Conservation (phyloP, 345 rosid genomes). For the Draba incana region DNA sequence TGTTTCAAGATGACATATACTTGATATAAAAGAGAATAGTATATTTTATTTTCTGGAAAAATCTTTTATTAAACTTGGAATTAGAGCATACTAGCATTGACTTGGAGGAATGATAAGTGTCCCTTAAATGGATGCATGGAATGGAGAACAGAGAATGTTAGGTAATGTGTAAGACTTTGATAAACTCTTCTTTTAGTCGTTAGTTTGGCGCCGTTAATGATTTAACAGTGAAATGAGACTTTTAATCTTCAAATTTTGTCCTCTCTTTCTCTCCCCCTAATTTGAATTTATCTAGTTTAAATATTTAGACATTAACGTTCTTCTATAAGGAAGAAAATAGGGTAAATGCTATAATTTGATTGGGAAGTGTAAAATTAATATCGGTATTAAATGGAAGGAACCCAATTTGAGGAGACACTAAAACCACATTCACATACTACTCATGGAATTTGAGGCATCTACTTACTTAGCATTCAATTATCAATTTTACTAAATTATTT, state of each 20-base stretch:
- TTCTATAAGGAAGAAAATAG: background rate
- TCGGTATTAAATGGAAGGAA: background rate
- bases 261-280: background rate
- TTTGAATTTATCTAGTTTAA: no score
- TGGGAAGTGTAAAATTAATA: conserved; percentile 3
- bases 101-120: conserved; percentile 19
- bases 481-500: background rate
- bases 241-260: background rate
- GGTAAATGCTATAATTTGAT: background rate
- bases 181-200: conserved; percentile 20
- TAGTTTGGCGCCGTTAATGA: conserved; percentile 32
- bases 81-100: conserved; percentile 11
- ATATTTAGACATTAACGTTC: background rate
- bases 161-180: conserved; percentile 24
- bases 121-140: conserved; percentile 16
- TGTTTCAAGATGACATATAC: no score
- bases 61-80: background rate
- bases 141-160: conserved; percentile 33
- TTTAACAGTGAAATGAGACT: conserved; percentile 21
- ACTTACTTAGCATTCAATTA: conserved; percentile 19
- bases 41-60: background rate
- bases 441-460: conserved; percentile 14
- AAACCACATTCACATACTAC: conserved; percentile 18
- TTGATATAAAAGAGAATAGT: background rate
- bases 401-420: conserved; percentile 16